Evolutionary conservation across 768 basidiomycete species (phyloP), one percentile per base, ranked within the genome.

Genomic region (Mycena capillaripes): DNA sequence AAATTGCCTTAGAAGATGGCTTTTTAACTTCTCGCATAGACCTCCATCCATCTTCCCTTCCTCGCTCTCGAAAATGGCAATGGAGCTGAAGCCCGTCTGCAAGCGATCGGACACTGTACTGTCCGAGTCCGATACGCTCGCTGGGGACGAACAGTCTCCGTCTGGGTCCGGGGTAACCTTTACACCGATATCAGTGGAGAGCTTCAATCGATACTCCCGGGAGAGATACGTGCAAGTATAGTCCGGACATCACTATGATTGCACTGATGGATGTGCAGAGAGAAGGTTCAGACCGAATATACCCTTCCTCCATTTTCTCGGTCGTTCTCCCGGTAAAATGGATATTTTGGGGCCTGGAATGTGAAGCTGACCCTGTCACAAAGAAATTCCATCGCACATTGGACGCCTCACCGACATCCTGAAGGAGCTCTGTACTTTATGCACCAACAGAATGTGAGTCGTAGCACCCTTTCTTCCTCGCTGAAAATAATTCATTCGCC

Each of bases 351-450:
- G 3, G 14, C 16, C 14, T 11, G 19, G 44, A 29, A 8, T 17
- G 16, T n/a, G 7, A 2, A 11, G 3, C 14, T 38, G 23, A 58
- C n/a, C 23, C 6, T 9, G 23, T 4, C 23, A 17, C 25, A 8
- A 11, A 60, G 58, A 19, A 9, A 16, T 17, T 16, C 60, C 27
- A n/a, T 61, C 0, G 42, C 42, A 10, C 12, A 48, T 16, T 61
- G 60, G 60, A 48, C 21, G 7, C 60, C 29, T 2, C 60, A 61
- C 44, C 42, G 21, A 32, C 60, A 61, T 48, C 60, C 60, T n/a
- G 60, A 61, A 32, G 60, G 60, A 12, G 60, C 21, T 32, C 44
- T 61, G 3, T 61, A 61, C n/a, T 61, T 61, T 6, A n/a, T 46
- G 60, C 60, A 61, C 10, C 17, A 19, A 32, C 3, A 48, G 27